Base-by-base conservation (phyloP, 352 stramenopile species). In the Globisporangium emineosum region DNA sequence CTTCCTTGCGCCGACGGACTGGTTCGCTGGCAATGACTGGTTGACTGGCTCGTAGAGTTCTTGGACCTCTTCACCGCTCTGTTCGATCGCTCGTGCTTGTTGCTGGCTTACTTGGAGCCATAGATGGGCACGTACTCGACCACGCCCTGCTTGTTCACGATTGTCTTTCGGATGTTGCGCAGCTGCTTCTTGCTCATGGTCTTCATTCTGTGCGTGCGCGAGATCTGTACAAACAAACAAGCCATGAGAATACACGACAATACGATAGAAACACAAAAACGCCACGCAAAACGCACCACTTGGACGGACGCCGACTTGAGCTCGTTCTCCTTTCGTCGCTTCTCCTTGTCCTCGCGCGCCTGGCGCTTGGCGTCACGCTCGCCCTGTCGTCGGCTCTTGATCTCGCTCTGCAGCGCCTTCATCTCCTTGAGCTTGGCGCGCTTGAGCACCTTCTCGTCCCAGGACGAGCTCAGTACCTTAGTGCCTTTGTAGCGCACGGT, bases 101-200 rank as follows among this genome's bases (percentile, higher is more conserved):
- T 30, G 19, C 21, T 19, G 19, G 2, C 30, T 57, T 90, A 91
- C 75, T 91, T 91, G 77, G 78, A 83, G 78, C 37, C 37, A 15
- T 97, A 97, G 13, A 93, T 71, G 0, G 83, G 81, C 58, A 93
- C 86, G 73, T 95, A 94, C 69, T 95, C 86, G 67, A 97, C 86
- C 61, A 95, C 85, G 54, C 89, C 89, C 62, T 96, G 86, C 72
- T 96, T 96, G 87, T 96, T 94, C 55, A 97, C 83, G 56, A 93
- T 90, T 27, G 89, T 95, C 83, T 97, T 97, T 73, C 92, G 91
- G 67, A 97, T 88, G 64, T 96, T 92, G 65, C 88, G 88, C 68
- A 97, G 71, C 72, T 97, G 89, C 75, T 97, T 97, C 85, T 97
- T 97, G 81, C 87, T 96, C 89, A 97, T 97, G 21, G 80, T 88